phyloP scores from a whole-genome alignment of 2,329 filamentous ascomycete genomes.

The Zymoseptoria passerinii region DNA sequence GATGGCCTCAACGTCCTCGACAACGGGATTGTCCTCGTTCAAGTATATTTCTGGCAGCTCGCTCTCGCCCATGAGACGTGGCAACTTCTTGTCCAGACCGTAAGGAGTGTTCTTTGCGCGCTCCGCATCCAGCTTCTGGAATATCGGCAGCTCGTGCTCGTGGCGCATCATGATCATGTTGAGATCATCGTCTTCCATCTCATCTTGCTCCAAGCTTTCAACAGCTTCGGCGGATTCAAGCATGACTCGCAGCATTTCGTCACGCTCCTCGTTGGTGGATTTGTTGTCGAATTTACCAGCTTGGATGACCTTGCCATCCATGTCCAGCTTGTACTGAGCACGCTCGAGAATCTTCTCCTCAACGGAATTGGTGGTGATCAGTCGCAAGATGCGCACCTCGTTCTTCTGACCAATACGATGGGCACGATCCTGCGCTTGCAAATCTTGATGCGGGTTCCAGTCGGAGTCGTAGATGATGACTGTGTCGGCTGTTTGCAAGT shows the following conservation, averaged over 20 bases:
- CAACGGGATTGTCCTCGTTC: slow-evolving; percentile 70
- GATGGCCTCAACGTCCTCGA: slow-evolving; percentile 69
- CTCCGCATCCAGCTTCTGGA: slow-evolving; percentile 77
- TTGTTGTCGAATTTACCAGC: slow-evolving; percentile 99
- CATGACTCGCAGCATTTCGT: slow-evolving; percentile 89
- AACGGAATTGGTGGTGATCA: slow-evolving; percentile 94
- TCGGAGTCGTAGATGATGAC: slow-evolving; percentile 99
- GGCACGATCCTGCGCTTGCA: slow-evolving; percentile 98
- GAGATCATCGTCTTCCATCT: slow-evolving; percentile 97
- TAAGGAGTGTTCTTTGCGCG: slow-evolving; percentile 60
- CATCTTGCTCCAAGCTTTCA: slow-evolving; percentile 73
- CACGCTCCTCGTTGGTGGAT: slow-evolving; percentile 95
- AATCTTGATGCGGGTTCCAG: slow-evolving; percentile 98
- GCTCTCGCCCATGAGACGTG: slow-evolving; percentile 76
- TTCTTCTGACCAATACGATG: slow-evolving; percentile 99
- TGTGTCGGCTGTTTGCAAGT: slow-evolving; percentile 93
- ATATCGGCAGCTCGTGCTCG: slow-evolving; percentile 67
- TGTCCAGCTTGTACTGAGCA: slow-evolving; percentile 95
- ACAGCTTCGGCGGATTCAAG: slow-evolving; percentile 69
- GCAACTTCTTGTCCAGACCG: slow-evolving; percentile 59
- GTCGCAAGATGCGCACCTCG: slow-evolving; percentile 87
- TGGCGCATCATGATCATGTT: slow-evolving; percentile 89
- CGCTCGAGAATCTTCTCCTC: slow-evolving; percentile 98
- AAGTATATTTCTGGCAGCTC: slow-evolving; percentile 94
- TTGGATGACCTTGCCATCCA: slow-evolving; percentile 99